Evolutionary conservation across 2,329 filamentous ascomycete species (phyloP), one percentile per base, ranked within the genome.

Genomic region (Hawksworthiomyces lignivorus): DNA sequence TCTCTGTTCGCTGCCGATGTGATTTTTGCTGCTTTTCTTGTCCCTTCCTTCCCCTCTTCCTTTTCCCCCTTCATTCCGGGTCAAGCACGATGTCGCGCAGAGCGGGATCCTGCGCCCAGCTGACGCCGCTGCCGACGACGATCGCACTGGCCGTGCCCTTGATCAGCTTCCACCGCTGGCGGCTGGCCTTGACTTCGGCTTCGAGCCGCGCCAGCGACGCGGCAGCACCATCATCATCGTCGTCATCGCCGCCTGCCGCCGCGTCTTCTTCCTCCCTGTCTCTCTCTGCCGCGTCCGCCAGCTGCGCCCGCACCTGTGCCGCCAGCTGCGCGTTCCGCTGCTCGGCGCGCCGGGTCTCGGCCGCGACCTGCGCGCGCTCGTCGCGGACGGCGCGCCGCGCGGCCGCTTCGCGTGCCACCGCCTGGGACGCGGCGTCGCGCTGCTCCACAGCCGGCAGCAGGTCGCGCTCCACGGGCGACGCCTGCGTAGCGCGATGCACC

Each of bases 61-160:
- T 19, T 17, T 11, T 10, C 24, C 12, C 8, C 12, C 17, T 17
- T 50, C 45, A 48, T 48, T 82, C 77, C 10, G 69, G 64, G 54
- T 86, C 87, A 47, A 94, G 67, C 20, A 94, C 86, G 47, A 90
- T 69, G 38, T 77, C 75, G 44, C 75, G 70, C 47, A 94, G 64
- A 45, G 68, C 70, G 39, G 79, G 72, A 60, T 94, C 80, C 30
- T 73, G 67, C 11, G 77, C 79, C 87, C 87, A 94, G 55, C 94
- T 80, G 41, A 92, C 69, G 35, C 87, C 87, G 59, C 87, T 94
- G 4, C 84, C 86, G 5, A 79, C 84, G 35, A 94, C 75, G 42
- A 88, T 73, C 15, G 83, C 86, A 54, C 83, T 84, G n/a, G 84
- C 73, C 31, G 87, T 77, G 19, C 77, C 84, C 63, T 90, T 92